A percentile compares a stretch with the other conserved stretches of the same genome.
These are phyloP conservation scores for Pisolithus marmoratus DNA, from an alignment of 768 basidiomycete genomes.

Conservation along the genomic window DNA sequence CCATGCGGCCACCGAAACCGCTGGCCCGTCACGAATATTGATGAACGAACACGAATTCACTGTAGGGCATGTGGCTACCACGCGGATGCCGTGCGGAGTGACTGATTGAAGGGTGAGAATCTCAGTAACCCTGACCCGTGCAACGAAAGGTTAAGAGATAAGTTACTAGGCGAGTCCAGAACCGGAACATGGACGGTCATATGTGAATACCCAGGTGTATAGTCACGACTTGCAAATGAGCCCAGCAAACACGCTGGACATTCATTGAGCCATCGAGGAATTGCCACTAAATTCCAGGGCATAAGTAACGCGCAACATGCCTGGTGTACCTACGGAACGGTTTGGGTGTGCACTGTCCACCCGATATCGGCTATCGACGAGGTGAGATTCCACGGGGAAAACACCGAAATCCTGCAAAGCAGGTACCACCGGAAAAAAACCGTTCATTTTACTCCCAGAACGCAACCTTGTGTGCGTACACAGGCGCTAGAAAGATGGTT, in stretches of 20 bases:
- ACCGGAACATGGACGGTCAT: constrained; percentile 4
- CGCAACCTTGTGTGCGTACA: neutral
- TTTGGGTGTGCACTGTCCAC: constrained; percentile 6
- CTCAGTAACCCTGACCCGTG: constrained; percentile 17
- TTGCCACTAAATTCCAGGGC: neutral
- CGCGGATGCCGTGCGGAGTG: constrained; percentile 31
- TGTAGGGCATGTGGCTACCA: constrained; percentile 28
- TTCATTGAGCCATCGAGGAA: constrained; percentile 22
- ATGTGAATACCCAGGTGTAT: constrained; percentile 16
- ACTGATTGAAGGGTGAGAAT: constrained; percentile 29
- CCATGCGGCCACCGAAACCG: constrained; percentile 19
- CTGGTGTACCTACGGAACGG: neutral
- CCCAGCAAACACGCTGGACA: constrained; percentile 23
- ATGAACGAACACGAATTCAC: constrained; percentile 26
- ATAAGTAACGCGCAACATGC: no score
- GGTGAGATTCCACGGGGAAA: constrained; percentile 1
- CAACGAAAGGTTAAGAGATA: constrained; percentile 2
- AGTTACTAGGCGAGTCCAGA: constrained; percentile 16
- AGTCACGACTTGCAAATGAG: constrained; percentile 22
- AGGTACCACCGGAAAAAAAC: constrained; percentile 16
- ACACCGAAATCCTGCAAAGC: constrained; percentile 11
- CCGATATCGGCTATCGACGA: constrained; percentile 8
- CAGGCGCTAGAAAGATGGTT: neutral
- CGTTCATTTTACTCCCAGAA: neutral
- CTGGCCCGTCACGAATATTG: constrained; percentile 17